These are phyloP conservation scores for Epicoccum sorghinum DNA, from an alignment of 2,329 filamentous ascomycete genomes.

Conservation along the genomic window DNA sequence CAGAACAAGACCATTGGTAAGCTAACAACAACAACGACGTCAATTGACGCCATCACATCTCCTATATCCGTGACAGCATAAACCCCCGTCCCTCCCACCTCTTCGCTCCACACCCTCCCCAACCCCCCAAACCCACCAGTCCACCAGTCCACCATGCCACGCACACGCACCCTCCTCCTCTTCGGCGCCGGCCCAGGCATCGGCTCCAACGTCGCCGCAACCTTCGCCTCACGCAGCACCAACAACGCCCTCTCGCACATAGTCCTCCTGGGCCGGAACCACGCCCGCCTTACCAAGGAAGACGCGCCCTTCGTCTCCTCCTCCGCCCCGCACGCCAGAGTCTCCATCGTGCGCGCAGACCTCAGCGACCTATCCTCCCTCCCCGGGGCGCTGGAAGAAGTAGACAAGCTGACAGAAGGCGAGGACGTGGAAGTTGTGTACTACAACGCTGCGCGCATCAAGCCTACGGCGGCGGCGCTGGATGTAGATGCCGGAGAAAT, in stretches of 20 bases:
- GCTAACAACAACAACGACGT: too few species aligned
- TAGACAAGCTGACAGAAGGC: constrained; percentile 43
- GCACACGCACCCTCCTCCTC: constrained; percentile 45
- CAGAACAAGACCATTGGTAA: background rate
- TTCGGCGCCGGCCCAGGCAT: constrained; percentile 59
- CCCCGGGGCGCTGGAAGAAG: constrained; percentile 47
- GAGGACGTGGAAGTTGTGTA: constrained; percentile 56
- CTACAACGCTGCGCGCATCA: constrained; percentile 60
- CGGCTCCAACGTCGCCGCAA: constrained; percentile 49
- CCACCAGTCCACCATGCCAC: constrained; percentile 15
- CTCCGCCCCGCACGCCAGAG: constrained; percentile 34
- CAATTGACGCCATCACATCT: too few species aligned
- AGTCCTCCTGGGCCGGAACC: constrained; percentile 56
- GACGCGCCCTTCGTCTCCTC: constrained; percentile 41
- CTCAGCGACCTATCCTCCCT: constrained; percentile 51
- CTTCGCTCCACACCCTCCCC: background rate
- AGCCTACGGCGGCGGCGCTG: constrained; percentile 49
- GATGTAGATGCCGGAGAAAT: constrained; percentile 53
- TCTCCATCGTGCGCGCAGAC: constrained; percentile 55
- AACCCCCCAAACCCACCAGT: background rate
- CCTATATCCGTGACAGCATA: too few species aligned
- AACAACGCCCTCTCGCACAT: constrained; percentile 50
- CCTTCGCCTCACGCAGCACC: constrained; percentile 51
- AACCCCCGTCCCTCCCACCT: background rate
- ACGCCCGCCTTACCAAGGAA: constrained; percentile 49